Evolutionary conservation across 2,329 filamentous ascomycete species (phyloP).

Genomic region (Alternaria infectoria): DNA sequence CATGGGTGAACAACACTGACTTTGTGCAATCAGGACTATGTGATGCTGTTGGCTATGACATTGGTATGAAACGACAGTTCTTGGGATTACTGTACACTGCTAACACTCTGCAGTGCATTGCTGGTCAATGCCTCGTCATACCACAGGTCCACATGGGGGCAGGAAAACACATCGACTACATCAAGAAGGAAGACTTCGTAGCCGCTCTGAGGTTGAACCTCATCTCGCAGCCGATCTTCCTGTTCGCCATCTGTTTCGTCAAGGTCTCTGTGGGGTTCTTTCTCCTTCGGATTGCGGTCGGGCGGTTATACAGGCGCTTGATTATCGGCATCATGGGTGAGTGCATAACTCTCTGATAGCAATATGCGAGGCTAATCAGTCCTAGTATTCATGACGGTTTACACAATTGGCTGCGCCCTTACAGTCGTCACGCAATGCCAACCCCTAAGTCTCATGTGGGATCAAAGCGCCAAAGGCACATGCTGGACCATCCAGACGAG

Average conservation of each 20-base stretch:
- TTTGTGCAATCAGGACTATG: slow-evolving; percentile 44
- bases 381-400: slow-evolving; percentile 52
- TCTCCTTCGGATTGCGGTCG: slow-evolving; percentile 54
- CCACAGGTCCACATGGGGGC: slow-evolving; percentile 53
- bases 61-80: slow-evolving; percentile 25
- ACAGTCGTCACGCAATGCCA: slow-evolving; percentile 59
- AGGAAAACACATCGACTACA: slow-evolving; percentile 55
- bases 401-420: slow-evolving; percentile 54
- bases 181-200: slow-evolving; percentile 42
- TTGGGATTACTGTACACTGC: background rate
- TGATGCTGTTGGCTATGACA: slow-evolving; percentile 52
- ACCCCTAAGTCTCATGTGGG: slow-evolving; percentile 56
- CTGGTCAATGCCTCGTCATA: slow-evolving; percentile 51
- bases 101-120: slow-evolving; percentile 39
- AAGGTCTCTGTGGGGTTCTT: slow-evolving; percentile 60
- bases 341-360: slow-evolving; percentile 8
- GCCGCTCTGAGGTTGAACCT: slow-evolving; percentile 57
- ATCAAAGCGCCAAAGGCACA: slow-evolving; percentile 45
- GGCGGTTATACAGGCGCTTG: slow-evolving; percentile 49
- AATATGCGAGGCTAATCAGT: background rate
- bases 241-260: slow-evolving; percentile 54
- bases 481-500: slow-evolving; percentile 53
- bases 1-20: slow-evolving; percentile 10
- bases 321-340: slow-evolving; percentile 55
- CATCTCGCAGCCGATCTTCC: slow-evolving; percentile 55